Base-by-base conservation (phyloP, 331 rosid species). In the Malus hybrid region DNA sequence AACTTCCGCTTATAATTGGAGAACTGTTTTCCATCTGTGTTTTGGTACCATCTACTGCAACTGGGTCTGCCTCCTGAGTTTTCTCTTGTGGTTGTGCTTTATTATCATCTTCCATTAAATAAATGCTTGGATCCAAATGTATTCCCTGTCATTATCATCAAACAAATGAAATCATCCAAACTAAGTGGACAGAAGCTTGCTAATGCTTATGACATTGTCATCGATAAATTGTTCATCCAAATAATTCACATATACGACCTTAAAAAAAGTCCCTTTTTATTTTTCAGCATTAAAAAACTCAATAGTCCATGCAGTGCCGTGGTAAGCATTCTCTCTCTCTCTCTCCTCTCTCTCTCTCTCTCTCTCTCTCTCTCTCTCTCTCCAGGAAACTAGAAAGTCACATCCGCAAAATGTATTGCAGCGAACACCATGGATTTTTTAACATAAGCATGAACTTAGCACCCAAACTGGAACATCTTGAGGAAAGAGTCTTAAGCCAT, bases 41-140 rank as follows among this genome's bases (percentile, higher is more conserved):
- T 9, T 82, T 63, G 66, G 78, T 66, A 77, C 90, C 88, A 68
- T 85, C 85, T n/a, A 77, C 77, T 78, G 77, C 73, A 53, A 74
- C 55, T 34, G 84, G 74, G 63, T 83, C 82, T 74, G 79, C 79
- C 82, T 84, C 91, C 63, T 81, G 84, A 30, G 39, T 81, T 81
- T 86, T 87, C 16, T 81, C 75, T 42, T 78, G 69, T 67, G 82
- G 69, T 33, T 84, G 83, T 60, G 87, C 65, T 77, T 92, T 94
- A 44, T 84, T 89, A 58, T 88, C 97, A 32, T 94, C 93, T 22
- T 94, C 97, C 89, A 94, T 95, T 74, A 94, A 85, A 87, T 94
- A 92, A 81, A 94, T 94, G 82, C 97, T 94, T 71, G 99, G 99
- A 84, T 94, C 97, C 87, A 94, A 83, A 89, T 94, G 97, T 57